Evolutionary conservation across 1,284 basidiomycete genomes (phyloP).

Genomic region (Ustilago tritici): DNA sequence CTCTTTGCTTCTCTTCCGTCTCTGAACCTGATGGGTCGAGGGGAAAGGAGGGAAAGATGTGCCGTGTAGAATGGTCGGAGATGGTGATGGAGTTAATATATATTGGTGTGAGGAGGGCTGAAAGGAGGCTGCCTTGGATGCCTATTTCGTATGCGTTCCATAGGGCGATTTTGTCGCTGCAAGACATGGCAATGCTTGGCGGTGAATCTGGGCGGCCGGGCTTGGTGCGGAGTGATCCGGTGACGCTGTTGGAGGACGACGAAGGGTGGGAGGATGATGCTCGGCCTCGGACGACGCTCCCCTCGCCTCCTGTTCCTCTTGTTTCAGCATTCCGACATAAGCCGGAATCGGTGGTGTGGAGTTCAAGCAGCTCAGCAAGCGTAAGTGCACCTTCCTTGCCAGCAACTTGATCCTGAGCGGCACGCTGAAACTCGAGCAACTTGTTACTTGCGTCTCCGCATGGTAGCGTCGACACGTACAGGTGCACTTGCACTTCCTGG

Average conservation of each 20-base stretch:
- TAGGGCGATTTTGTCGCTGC: conserved; percentile 58
- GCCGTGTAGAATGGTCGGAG: conserved; percentile 25
- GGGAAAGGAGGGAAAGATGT: conserved; percentile 36
- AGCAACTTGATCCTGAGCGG: conserved; percentile 30
- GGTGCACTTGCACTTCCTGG: conserved; percentile 74
- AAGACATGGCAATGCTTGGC: conserved; percentile 53
- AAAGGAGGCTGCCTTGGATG: conserved; percentile 54
- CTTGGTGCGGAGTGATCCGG: conserved; percentile 46
- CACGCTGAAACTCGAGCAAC: conserved; percentile 42
- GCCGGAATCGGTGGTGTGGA: background rate
- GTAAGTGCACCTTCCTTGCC: background rate
- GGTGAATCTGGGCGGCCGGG: conserved; percentile 58
- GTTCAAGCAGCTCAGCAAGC: conserved; percentile 14
- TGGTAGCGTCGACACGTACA: conserved; percentile 91
- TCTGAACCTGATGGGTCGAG: background rate
- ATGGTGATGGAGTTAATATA: conserved; percentile 37
- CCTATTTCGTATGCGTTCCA: conserved; percentile 47
- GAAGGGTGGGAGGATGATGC: conserved; percentile 14
- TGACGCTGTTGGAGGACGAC: background rate
- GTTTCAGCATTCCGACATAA: background rate
- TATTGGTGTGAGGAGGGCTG: conserved; percentile 38
- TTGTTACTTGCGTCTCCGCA: conserved; percentile 71
- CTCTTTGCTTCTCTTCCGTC: conserved; percentile 4
- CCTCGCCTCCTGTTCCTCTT: background rate
- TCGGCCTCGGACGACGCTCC: conserved; percentile 20